Percentiles rank a stretch among this genome's conserved stretches.
phyloP scores from a whole-genome alignment of 139 green algal genomes.

The Auxenochlorella pyrenoidosa region DNA sequence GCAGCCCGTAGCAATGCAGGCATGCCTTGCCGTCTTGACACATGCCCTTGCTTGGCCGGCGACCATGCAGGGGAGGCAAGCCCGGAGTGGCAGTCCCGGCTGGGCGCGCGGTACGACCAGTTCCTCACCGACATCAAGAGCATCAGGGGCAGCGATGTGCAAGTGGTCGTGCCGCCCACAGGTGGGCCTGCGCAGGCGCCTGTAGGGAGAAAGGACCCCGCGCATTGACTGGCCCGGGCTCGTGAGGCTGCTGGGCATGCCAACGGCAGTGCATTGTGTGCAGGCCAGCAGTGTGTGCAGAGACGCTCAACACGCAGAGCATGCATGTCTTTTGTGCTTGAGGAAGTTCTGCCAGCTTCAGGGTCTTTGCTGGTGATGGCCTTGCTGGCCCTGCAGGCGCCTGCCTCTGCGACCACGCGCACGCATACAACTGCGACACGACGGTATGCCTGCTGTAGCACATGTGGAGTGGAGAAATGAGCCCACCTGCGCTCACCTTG shows the following conservation, averaged over 20 bases:
- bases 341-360: neutral
- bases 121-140: constrained; percentile 9
- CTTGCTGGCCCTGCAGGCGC: neutral
- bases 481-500: too few relatives aligned
- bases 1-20: too few relatives aligned
- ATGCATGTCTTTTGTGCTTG: neutral
- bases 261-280: too few relatives aligned
- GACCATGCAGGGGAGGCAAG: neutral
- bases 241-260: neutral
- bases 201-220: neutral
- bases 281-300: neutral
- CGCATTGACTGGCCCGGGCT: neutral
- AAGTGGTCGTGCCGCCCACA: neutral
- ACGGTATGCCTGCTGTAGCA: neutral
- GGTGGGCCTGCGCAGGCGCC: neutral
- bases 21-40: too few relatives aligned
- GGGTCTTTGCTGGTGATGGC: neutral
- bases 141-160: neutral
- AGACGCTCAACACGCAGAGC: neutral
- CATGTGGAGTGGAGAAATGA: too few relatives aligned
- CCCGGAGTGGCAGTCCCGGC: neutral
- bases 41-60: too few relatives aligned
- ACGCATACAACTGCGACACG: constrained; percentile 1
- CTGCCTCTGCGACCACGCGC: neutral
- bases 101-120: neutral